phyloP scores from a whole-genome alignment of 768 basidiomycete genomes.

The Tremella yokohamensis region DNA sequence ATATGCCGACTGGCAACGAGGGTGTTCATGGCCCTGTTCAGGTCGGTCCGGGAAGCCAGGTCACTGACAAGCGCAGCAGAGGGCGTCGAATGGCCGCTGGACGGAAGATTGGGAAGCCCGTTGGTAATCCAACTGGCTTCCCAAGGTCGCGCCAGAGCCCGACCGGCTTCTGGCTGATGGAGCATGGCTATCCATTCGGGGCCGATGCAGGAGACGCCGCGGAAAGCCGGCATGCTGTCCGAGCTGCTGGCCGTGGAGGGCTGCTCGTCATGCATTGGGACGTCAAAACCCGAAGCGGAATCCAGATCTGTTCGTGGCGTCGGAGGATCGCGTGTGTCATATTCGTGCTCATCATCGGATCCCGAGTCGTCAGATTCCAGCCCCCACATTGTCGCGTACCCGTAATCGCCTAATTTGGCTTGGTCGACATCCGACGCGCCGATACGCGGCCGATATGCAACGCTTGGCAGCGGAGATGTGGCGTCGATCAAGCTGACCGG shows the following conservation, averaged over 20 bases:
- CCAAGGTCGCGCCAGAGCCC: not conserved
- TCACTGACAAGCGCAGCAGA: too few species aligned
- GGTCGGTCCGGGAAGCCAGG: too few species aligned
- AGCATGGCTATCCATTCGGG: not conserved
- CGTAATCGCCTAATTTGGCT: not conserved
- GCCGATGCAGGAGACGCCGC: not conserved
- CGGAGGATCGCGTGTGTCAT: not conserved
- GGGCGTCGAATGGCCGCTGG: not conserved
- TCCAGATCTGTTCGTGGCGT: not conserved
- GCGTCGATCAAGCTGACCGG: not conserved
- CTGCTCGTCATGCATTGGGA: conserved; percentile 3
- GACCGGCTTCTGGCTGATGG: not conserved
- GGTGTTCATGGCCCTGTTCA: too few species aligned
- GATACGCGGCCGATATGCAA: too few species aligned
- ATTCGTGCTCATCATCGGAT: not conserved
- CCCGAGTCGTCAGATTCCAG: not conserved
- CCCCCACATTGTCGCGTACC: not conserved
- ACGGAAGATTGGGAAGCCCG: not conserved
- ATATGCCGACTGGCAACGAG: too few species aligned
- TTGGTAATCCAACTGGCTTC: not conserved
- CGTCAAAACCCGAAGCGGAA: not conserved
- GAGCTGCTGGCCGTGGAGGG: not conserved
- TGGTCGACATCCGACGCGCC: too few species aligned
- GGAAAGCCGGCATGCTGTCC: not conserved
- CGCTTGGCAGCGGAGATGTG: not conserved